Percentiles rank a stretch among this genome's conserved stretches.
These are phyloP conservation scores for sweet orange (Citrus sinensis) DNA, from an alignment of 345 rosid genomes.

Conservation along the genomic window DNA sequence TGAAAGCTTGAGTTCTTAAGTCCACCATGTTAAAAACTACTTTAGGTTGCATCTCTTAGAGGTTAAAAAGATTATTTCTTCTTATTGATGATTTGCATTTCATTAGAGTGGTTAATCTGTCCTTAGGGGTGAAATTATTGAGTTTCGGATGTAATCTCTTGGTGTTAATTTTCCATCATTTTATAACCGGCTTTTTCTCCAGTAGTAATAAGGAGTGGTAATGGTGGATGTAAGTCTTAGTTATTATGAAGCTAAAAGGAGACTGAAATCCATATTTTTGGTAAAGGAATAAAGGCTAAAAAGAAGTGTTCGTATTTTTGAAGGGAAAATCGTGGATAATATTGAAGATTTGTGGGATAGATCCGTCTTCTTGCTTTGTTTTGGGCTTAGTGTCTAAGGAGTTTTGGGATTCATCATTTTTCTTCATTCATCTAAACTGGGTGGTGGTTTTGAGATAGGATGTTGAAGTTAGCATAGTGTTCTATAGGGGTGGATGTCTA, in stretches of 20 bases:
- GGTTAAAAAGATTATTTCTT: not conserved
- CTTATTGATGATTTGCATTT: not conserved
- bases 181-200: not conserved
- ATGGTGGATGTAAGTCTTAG: not conserved
- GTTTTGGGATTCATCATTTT: too few relatives aligned
- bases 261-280: not conserved
- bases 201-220: not conserved
- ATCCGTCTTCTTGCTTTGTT: too few relatives aligned
- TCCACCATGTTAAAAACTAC: not conserved
- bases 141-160: not conserved
- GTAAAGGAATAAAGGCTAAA: too few relatives aligned
- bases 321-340: too few relatives aligned
- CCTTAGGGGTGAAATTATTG: not conserved
- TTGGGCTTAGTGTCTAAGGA: too few relatives aligned
- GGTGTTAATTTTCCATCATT: not conserved
- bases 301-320: too few relatives aligned
- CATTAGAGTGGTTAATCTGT: not conserved
- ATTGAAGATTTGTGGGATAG: too few relatives aligned
- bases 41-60: not conserved
- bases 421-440: too few relatives aligned
- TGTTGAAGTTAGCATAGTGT: too few relatives aligned
- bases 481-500: too few relatives aligned
- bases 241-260: not conserved
- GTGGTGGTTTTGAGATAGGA: too few relatives aligned
- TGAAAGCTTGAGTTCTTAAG: not conserved